Evolutionary conservation across 495 filamentous ascomycete genomes (phyloP).

Genomic region (Hypoxylon cercidicola): DNA sequence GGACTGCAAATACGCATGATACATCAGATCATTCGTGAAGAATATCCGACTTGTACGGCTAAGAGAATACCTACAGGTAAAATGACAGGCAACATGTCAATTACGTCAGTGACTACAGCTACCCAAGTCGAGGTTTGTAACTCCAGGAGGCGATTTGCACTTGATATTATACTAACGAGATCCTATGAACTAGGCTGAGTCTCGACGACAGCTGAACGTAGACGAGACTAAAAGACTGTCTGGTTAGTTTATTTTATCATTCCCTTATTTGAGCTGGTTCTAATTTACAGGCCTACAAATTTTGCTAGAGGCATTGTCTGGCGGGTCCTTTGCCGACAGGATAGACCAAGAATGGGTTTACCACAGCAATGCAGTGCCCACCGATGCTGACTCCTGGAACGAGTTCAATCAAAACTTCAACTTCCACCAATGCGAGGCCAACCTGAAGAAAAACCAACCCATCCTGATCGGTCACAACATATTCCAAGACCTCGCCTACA

Average conservation of each 20-base stretch:
- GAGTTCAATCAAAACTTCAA: conserved; percentile 31
- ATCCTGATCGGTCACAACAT: conserved; percentile 81
- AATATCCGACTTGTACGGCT: conserved; percentile 67
- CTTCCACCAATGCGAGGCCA: conserved; percentile 43
- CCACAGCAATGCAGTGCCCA: conserved; percentile 16
- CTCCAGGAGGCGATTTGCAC: not conserved
- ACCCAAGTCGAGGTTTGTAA: conserved; percentile 34
- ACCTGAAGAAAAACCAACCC: conserved; percentile 58
- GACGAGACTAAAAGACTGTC: conserved; percentile 12
- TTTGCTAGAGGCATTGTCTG: conserved; percentile 74
- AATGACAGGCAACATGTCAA: conserved; percentile 3
- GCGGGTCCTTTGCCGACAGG: conserved; percentile 61
- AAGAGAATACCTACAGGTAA: conserved; percentile 23
- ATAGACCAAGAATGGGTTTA: conserved; percentile 60
- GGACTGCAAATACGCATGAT: conserved; percentile 71
- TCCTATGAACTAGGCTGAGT: conserved; percentile 5
- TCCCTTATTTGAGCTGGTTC: not conserved
- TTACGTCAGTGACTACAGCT: conserved; percentile 2
- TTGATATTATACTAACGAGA: conserved; percentile 1
- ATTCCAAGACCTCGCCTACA: conserved; percentile 77
- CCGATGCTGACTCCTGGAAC: conserved; percentile 27
- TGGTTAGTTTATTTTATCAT: conserved; percentile 11
- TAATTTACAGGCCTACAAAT: conserved; percentile 67
- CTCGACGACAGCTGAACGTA: conserved; percentile 1
- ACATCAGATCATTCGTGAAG: conserved; percentile 71